These are phyloP conservation scores for Neonectria coccinea DNA, from an alignment of 2,329 filamentous ascomycete species.

Conservation along the genomic window DNA sequence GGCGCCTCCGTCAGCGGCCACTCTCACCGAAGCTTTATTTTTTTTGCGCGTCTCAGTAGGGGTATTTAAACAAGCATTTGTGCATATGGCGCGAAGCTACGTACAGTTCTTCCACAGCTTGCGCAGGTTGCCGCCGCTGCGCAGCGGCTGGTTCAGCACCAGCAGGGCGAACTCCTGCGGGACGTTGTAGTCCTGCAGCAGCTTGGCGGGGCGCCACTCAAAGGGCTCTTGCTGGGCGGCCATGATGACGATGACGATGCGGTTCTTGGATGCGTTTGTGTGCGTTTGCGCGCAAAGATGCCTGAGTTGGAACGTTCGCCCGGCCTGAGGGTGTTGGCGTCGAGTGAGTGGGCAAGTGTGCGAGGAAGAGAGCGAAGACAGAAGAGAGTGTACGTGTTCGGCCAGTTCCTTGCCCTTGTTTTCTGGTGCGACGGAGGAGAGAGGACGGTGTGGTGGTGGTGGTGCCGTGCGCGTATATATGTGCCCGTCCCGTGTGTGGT, in stretches of 20 bases:
- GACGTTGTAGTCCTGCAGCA: conserved; percentile 50
- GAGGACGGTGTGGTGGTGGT: not conserved
- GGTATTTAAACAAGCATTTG: conserved; percentile 11
- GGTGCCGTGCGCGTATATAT: not conserved
- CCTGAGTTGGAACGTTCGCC: not conserved
- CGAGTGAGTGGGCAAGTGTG: not conserved
- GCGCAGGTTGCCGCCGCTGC: conserved; percentile 59
- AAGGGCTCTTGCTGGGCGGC: conserved; percentile 39
- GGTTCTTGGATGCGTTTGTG: not conserved
- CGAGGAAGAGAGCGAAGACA: not conserved
- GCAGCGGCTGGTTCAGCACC: conserved; percentile 65
- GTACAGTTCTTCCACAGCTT: conserved; percentile 63
- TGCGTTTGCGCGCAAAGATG: not conserved
- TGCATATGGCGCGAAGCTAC: conserved; percentile 27
- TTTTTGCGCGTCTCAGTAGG: conserved; percentile 36
- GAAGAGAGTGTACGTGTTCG: not conserved
- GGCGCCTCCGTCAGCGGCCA: conserved; percentile 93
- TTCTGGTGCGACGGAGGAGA: not conserved
- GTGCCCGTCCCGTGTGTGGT: not conserved
- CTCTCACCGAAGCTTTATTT: conserved; percentile 67
- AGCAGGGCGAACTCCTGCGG: conserved; percentile 58
- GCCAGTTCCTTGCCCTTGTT: not conserved
- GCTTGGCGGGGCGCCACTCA: conserved; percentile 56
- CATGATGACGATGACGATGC: conserved; percentile 31
- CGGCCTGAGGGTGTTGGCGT: no score